Evolutionary conservation across 805 yeast genomes (phyloP).

Genomic region (Candida sakaeoensis): DNA sequence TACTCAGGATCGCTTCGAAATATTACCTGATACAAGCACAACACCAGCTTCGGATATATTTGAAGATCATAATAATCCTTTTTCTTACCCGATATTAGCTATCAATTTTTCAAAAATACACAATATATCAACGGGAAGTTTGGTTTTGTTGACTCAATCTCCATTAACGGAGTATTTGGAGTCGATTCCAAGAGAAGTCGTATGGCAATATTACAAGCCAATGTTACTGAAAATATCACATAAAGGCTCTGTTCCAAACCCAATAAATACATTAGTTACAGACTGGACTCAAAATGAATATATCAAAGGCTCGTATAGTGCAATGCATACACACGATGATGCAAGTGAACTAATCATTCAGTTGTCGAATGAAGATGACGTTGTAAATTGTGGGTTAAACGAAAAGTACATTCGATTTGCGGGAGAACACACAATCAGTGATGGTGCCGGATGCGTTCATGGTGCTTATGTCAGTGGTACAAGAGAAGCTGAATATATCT

Average conservation of each 20-base stretch:
- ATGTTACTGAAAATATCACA: conserved; percentile 25
- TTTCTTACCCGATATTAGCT: conserved; percentile 50
- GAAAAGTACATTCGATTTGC: conserved; percentile 68
- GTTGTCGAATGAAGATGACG: conserved; percentile 43
- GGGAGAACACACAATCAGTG: conserved; percentile 83
- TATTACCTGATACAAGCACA: conserved; percentile 15
- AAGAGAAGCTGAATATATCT: conserved; percentile 47
- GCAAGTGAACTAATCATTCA: conserved; percentile 61
- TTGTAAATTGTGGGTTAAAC: conserved; percentile 14
- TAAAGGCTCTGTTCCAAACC: conserved; percentile 15
- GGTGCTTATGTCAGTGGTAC: conserved; percentile 82
- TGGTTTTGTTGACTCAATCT: conserved; percentile 67
- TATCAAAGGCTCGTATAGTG: conserved; percentile 78
- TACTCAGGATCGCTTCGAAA: conserved; percentile 38
- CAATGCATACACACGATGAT: conserved; percentile 64
- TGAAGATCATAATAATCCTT: too few relatives aligned
- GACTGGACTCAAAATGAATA: conserved; percentile 81
- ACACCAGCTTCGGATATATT: conserved; percentile 8
- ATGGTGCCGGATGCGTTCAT: conserved; percentile 89
- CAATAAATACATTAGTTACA: conserved; percentile 42
- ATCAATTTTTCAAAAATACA: conserved; percentile 54
- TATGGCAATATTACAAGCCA: conserved; percentile 61
- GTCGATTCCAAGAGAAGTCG: conserved; percentile 40
- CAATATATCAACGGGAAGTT: conserved; percentile 40
- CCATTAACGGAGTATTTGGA: conserved; percentile 65